Evolutionary conservation across 2,329 filamentous ascomycete species (phyloP), one percentile per base, ranked within the genome.

Genomic region (Acarospora socialis): DNA sequence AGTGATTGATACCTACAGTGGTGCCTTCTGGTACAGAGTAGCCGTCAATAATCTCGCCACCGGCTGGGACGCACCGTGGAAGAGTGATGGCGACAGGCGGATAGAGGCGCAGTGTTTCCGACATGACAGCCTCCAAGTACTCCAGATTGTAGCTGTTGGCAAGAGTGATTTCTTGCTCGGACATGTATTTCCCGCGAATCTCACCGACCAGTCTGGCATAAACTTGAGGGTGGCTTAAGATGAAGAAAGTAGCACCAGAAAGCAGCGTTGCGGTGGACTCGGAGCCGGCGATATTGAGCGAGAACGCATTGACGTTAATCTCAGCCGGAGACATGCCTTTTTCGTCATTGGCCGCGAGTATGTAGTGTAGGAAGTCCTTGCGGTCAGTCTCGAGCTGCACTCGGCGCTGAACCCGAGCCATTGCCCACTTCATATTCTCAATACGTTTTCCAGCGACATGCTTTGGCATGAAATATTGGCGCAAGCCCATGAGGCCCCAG

Each of bases 181-280:
- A 40, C 1, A 34, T 32, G 35, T 63, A 66, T 0, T 47, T 22
- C 0, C 46, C 41, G 0, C 60, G 56, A 1, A 66, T 46, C 44
- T 67, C 63, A 0, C 49, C 10, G 1, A 41, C 44, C 7, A 63
- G 25, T 20, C 43, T 55, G 38, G 46, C 27, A 5, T 56, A 38
- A 1, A 36, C 40, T 0, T 42, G 30, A 0, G 54, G 55, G 22
- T 57, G 52, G 4, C 27, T 37, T 14, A 60, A 43, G 0, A 69
- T 46, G 0, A 59, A 47, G 32, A 54, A 65, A 0, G 59, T 60
- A 0, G 50, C 44, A 2, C 61, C 62, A 0, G 51, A 45, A 2
- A 66, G 44, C 2, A 55, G 43, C 0, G 61, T 61, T 0, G 61
- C 61, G 0, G 60, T 65, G 0, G 63, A 66, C 33, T 66, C 61